phyloP scores from a whole-genome alignment of 495 filamentous ascomycete genomes.

The Penicillium malachiteum region DNA sequence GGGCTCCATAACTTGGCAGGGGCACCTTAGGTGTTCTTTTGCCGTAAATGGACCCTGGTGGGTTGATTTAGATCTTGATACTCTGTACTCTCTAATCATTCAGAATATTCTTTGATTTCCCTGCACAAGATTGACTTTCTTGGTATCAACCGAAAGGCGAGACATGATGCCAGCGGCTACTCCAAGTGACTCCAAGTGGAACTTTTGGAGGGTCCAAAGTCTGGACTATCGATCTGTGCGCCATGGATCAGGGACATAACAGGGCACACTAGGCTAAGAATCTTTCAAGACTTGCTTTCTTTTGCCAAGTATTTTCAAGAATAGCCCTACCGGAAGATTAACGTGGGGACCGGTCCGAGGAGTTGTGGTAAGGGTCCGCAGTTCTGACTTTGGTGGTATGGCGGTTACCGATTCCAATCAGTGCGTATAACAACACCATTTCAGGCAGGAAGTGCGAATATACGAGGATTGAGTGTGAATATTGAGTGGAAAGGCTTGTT shows the following conservation, averaged over 20 bases:
- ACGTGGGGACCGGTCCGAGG: slow-evolving; percentile 1
- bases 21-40: too few relatives aligned
- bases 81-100: too few relatives aligned
- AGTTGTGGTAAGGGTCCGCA: background rate
- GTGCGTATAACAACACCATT: background rate
- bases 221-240: slow-evolving; percentile 1
- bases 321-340: slow-evolving; percentile 6
- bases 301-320: background rate
- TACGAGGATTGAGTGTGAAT: too few relatives aligned
- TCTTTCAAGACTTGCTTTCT: background rate
- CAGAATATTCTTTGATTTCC: background rate
- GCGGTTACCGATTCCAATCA: background rate
- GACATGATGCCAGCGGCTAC: background rate
- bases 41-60: too few relatives aligned
- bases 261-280: background rate
- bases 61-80: too few relatives aligned
- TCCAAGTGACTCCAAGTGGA: background rate
- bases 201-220: background rate
- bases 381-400: background rate
- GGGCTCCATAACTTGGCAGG: too few relatives aligned
- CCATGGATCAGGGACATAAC: slow-evolving; percentile 1
- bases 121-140: background rate
- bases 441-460: background rate
- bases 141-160: background rate
- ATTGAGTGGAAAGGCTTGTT: too few relatives aligned